A percentile compares a stretch with the other conserved stretches of the same genome.
These are phyloP conservation scores for Fusarium secorum DNA, from an alignment of 2,329 filamentous ascomycete genomes.

Conservation along the genomic window DNA sequence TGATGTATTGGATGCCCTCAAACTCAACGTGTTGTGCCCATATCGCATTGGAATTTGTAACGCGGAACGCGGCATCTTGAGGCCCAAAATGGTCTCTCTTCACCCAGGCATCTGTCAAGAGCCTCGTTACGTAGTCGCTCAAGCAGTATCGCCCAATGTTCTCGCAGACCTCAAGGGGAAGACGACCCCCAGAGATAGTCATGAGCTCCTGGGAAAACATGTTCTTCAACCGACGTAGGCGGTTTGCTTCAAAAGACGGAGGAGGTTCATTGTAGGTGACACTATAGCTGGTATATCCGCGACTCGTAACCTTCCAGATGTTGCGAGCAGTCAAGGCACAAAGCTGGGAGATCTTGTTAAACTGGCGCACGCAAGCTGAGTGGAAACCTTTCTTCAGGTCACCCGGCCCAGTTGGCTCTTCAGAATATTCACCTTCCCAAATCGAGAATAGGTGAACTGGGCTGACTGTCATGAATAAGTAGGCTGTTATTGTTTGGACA, in stretches of 20 bases:
- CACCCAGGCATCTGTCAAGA: neutral
- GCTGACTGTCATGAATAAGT: too few relatives aligned
- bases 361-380: neutral
- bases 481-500: too few relatives aligned
- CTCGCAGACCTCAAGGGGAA: neutral
- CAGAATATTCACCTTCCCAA: neutral
- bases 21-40: neutral
- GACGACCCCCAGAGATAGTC: neutral
- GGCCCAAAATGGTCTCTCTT: neutral
- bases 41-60: neutral
- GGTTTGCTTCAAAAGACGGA: neutral
- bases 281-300: too few relatives aligned
- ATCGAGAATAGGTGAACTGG: too few relatives aligned
- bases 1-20: neutral
- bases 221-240: neutral
- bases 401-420: neutral
- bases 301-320: neutral
- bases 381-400: neutral
- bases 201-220: accelerated
- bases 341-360: too few relatives aligned
- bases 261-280: neutral
- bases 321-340: too few relatives aligned
- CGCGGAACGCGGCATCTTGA: neutral
- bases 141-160: neutral
- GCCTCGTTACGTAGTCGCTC: neutral